Conservation (phyloP, 352 stramenopile genomes). For the Detonula confervacea region DNA sequence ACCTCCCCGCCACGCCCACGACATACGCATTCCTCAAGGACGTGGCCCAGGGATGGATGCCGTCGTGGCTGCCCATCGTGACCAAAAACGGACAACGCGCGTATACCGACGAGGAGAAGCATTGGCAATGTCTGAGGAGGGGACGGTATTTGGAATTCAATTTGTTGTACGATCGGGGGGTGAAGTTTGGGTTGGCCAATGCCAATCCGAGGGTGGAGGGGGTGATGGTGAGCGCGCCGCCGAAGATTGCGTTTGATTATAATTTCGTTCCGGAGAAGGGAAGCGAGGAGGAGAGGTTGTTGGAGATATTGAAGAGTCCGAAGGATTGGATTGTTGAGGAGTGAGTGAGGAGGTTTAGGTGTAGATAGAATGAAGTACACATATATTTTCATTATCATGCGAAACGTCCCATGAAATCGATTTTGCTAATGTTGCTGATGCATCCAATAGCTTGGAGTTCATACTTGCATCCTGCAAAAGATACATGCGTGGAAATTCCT, state of each 20-base stretch:
- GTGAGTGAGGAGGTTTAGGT: too few relatives aligned
- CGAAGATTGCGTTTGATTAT: constrained; percentile 85
- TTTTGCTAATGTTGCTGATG: too few relatives aligned
- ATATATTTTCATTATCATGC: too few relatives aligned
- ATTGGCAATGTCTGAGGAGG: constrained; percentile 88
- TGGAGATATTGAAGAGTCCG: constrained; percentile 78
- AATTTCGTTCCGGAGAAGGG: constrained; percentile 75
- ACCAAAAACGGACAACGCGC: constrained; percentile 46
- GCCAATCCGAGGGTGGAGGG: constrained; percentile 83
- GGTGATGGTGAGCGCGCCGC: constrained; percentile 85
- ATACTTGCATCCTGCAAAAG: too few relatives aligned
- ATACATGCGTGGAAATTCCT: too few relatives aligned
- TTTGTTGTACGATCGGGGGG: constrained; percentile 96
- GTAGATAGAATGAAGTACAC: too few relatives aligned
- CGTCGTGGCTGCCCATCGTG: constrained; percentile 82
- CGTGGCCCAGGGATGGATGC: constrained; percentile 80
- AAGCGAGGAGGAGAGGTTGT: constrained; percentile 74
- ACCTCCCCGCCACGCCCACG: constrained; percentile 82
- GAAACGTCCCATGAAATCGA: too few relatives aligned
- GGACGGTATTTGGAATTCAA: constrained; percentile 98
- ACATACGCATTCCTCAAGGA: constrained; percentile 74
- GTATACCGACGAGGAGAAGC: constrained; percentile 71
- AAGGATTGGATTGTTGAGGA: constrained; percentile 84
- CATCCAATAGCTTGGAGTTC: too few relatives aligned
- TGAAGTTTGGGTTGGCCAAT: constrained; percentile 93